These are phyloP conservation scores for Trichosanthes truncata DNA, from an alignment of 306 rosid species.

Conservation along the genomic window DNA sequence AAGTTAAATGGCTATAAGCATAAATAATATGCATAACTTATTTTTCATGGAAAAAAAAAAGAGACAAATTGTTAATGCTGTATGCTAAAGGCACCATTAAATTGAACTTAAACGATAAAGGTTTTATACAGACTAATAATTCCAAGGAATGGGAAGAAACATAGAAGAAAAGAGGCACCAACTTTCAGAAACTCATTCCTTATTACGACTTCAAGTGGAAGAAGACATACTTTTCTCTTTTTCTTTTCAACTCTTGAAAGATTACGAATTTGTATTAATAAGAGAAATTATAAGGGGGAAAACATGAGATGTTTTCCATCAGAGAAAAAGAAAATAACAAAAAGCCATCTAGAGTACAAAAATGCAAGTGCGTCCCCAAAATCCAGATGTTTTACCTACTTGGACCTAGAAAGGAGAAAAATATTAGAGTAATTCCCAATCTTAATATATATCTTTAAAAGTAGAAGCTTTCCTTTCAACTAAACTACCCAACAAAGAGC, in stretches of 20 bases:
- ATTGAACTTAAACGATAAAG: background rate
- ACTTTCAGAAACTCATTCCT: background rate
- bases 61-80: background rate
- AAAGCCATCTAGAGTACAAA: background rate
- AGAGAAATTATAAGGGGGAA: background rate
- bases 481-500: background rate
- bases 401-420: background rate
- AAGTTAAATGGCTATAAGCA: background rate
- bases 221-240: background rate
- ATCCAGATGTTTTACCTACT: background rate
- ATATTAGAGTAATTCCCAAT: background rate
- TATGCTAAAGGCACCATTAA: background rate
- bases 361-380: background rate
- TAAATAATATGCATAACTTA: background rate
- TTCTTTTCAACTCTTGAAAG: background rate
- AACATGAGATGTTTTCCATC: background rate
- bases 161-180: background rate
- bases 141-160: background rate
- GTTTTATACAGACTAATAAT: background rate
- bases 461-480: background rate
- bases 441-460: background rate
- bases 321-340: background rate
- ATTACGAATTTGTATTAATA: background rate
- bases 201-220: background rate
- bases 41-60: background rate